Evolutionary conservation across 2,329 filamentous ascomycete genomes (phyloP).

Genomic region (Pseudonectria buxi): DNA sequence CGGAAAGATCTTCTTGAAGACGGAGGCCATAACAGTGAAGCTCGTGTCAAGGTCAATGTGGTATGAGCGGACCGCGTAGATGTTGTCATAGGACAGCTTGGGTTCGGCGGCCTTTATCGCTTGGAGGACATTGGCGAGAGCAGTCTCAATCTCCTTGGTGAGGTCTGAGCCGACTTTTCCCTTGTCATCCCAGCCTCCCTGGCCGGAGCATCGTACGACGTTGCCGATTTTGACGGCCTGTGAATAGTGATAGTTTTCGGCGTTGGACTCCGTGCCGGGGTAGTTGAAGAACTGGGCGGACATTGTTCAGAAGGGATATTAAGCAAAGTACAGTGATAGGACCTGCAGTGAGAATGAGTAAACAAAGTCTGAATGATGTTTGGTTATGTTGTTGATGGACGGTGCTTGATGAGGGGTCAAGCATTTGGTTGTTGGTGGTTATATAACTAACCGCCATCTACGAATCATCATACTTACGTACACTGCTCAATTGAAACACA

Average conservation of each 20-base stretch:
- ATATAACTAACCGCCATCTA: too few relatives aligned
- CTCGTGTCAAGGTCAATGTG: constrained; percentile 8
- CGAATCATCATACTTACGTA: too few relatives aligned
- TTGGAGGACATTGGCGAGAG: constrained; percentile 5
- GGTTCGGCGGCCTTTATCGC: constrained; percentile 2
- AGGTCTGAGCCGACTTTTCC: constrained; percentile 3
- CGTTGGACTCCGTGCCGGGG: constrained; percentile 5
- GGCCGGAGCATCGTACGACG: constrained; percentile 5
- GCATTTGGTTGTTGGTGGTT: too few relatives aligned
- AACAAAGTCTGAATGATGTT: too few relatives aligned
- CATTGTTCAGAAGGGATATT: too few relatives aligned
- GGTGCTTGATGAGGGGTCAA: too few relatives aligned
- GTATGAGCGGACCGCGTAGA: constrained; percentile 7
- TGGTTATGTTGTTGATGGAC: too few relatives aligned
- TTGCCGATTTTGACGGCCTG: constrained; percentile 9
- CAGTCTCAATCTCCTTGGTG: constrained; percentile 3
- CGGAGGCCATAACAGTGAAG: constrained; percentile 6
- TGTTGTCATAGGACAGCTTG: constrained; percentile 2
- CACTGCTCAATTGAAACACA: too few relatives aligned
- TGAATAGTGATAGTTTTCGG: constrained; percentile 7
- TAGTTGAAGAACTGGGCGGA: constrained; percentile 8
- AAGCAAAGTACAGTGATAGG: too few relatives aligned
- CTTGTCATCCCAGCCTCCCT: constrained; percentile 9
- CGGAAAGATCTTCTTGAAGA: constrained; percentile 8
- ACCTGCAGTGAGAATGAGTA: too few relatives aligned